Conservation (phyloP, 768 basidiomycete genomes). For the Hygrocybe coccinea region DNA sequence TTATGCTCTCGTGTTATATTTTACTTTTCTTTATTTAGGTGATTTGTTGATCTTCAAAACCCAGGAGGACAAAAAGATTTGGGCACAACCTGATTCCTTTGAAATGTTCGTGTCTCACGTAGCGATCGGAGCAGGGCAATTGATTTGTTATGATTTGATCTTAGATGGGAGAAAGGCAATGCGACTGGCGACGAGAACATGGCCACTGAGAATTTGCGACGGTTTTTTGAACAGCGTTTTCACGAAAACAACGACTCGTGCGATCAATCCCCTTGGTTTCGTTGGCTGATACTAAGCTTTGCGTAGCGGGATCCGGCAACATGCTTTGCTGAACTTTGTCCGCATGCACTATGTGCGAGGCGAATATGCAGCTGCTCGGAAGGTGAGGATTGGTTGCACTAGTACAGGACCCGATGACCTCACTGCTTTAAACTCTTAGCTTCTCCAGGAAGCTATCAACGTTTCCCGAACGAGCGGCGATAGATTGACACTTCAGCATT, state of each 20-base stretch:
- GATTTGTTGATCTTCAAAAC: constrained; percentile 59
- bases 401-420: neutral
- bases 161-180: constrained; percentile 65
- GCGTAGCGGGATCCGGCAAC: constrained; percentile 69
- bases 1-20: neutral
- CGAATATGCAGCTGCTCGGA: constrained; percentile 63
- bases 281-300: constrained; percentile 1
- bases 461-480: constrained; percentile 73
- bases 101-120: constrained; percentile 42
- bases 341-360: constrained; percentile 70
- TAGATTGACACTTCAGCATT: constrained; percentile 68
- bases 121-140: constrained; percentile 2
- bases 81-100: constrained; percentile 58
- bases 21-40: constrained; percentile 19
- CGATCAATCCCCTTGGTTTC: constrained; percentile 19
- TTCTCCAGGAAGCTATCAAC: constrained; percentile 70
- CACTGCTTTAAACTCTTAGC: constrained; percentile 35
- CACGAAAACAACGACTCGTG: constrained; percentile 78
- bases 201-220: constrained; percentile 65
- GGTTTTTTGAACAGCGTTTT: constrained; percentile 84
- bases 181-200: constrained; percentile 63
- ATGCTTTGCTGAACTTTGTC: constrained; percentile 71
- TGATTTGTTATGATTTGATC: neutral
- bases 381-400: constrained; percentile 37
- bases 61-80: constrained; percentile 57